phyloP scores from a whole-genome alignment of 441 rosid genomes.

The Hura crepitans region DNA sequence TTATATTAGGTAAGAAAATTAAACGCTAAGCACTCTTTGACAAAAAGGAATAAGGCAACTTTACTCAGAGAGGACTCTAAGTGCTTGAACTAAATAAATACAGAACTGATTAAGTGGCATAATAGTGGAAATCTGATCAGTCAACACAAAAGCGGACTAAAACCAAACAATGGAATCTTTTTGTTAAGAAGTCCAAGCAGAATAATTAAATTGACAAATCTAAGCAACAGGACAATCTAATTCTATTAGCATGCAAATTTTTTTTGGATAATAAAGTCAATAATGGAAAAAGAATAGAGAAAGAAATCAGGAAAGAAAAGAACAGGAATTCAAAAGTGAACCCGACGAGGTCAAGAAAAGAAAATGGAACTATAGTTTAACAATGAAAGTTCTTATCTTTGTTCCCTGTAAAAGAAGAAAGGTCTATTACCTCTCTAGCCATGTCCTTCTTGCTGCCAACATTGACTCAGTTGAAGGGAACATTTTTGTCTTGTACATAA shows the following conservation, averaged over 20 bases:
- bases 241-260: neutral
- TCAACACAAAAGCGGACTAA: constrained; percentile 18
- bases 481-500: constrained; percentile 34
- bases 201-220: constrained; percentile 19
- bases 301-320: neutral
- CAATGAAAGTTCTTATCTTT: constrained; percentile 18
- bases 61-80: constrained; percentile 15
- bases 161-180: constrained; percentile 17
- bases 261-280: constrained; percentile 12
- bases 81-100: constrained; percentile 10
- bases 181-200: constrained; percentile 12
- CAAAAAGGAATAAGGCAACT: constrained; percentile 14
- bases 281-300: neutral
- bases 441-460: constrained; percentile 26
- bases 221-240: constrained; percentile 13
- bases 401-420: constrained; percentile 26
- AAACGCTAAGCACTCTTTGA: constrained; percentile 26
- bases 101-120: constrained; percentile 15
- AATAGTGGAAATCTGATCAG: constrained; percentile 26
- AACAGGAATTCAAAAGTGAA: constrained; percentile 18
- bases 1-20: constrained; percentile 24
- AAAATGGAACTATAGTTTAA: neutral
- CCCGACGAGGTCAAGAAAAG: neutral
- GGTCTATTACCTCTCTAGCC: constrained; percentile 8
- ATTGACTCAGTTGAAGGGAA: constrained; percentile 21